Base-by-base conservation (phyloP, 306 rosid genomes). In the Citrullus colocynthis region DNA sequence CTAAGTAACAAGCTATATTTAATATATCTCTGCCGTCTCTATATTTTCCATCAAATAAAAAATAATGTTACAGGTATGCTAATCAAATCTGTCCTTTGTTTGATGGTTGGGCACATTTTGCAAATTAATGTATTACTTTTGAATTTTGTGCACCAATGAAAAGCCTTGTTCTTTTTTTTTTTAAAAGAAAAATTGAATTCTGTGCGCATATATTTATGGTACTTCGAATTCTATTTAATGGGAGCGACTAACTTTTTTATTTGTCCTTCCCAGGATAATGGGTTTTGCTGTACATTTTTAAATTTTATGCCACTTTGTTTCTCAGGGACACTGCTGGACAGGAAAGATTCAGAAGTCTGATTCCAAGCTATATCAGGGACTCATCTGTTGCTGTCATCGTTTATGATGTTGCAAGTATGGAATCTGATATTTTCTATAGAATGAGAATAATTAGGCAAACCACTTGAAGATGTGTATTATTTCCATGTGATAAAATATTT, bases 301-400 rank as follows among this genome's bases (percentile, higher is more conserved):
- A 64, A 11, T 70, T 45, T 32, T 52, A 52, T 14, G 28, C 66
- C 24, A 5, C 15, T 65, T 28, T 55, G 56, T 61, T 30, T n/a
- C 5, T 62, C 81, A 85, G 87, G 91, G 91, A 88, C 76, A 88
- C 89, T 28, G 86, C 86, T 70, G 89, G 91, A 57, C 91, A 88
- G 83, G 91, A 88, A 80, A 85, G 91, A 76, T 88, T 88, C 80
- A 85, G 91, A 84, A 88, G 91, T 88, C 85, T 88, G 39, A 88
- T 88, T 65, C 89, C 88, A 2, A 88, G 91, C 84, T 88, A 88
- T 75, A 88, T 84, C 62, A 86, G 91, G 79, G 89, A 88, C 82
- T 88, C 91, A 24, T 88, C 91, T 24, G 89, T 88, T 34, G 91
- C 88, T 7, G 86, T 88, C 80, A 88, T 88, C 9, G 89, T 88